A percentile compares a stretch with the other conserved stretches of the same genome.
Conservation (phyloP, 176 grass and related monocot species). For the Stipa capillata region DNA sequence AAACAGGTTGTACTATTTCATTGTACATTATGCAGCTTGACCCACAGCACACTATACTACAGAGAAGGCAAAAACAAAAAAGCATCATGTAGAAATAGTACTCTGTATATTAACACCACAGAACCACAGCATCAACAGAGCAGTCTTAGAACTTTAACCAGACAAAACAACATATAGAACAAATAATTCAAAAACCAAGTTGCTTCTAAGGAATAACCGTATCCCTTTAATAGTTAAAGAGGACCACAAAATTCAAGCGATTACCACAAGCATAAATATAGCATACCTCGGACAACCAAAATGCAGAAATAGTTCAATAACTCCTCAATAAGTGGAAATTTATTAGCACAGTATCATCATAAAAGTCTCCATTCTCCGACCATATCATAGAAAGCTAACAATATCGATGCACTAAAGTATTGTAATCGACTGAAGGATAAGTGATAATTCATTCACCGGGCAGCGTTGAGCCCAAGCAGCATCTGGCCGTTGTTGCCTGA, state of each 20-base stretch:
- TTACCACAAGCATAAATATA: background rate
- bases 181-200: background rate
- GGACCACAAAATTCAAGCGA: background rate
- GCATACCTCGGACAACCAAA: background rate
- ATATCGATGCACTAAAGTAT: background rate
- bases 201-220: background rate
- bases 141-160: background rate
- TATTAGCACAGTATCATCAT: background rate
- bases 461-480: constrained; percentile 57
- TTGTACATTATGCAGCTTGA: background rate
- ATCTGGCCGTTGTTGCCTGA: constrained; percentile 41
- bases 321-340: background rate
- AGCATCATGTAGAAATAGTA: background rate
- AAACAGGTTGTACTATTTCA: background rate
- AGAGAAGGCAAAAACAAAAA: background rate
- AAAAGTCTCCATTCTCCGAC: background rate
- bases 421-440: background rate
- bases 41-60: background rate
- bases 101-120: background rate
- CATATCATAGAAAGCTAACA: background rate
- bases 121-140: background rate
- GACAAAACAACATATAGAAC: background rate
- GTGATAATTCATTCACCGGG: constrained; percentile 33
- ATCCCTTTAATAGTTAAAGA: background rate
- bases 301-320: background rate